Base-by-base conservation (phyloP, 768 basidiomycete genomes). In the Austroboletus eburneus region DNA sequence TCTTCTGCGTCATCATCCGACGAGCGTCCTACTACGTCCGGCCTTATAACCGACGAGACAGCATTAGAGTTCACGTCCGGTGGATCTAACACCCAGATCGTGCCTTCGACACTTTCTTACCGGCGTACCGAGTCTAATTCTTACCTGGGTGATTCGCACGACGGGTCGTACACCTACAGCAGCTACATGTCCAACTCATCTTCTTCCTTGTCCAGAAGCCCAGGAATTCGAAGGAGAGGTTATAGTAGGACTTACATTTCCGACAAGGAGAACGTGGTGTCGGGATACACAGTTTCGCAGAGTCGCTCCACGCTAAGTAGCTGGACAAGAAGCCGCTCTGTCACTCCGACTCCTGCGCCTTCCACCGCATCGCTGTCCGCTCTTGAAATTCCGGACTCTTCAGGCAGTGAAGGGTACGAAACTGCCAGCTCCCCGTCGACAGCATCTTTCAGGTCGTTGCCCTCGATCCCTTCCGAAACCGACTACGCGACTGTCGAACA, bases 381-480 rank as follows among this genome's bases (percentile, higher is more conserved):
- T 16, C 63, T 61, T 12, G 67, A 68, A 21, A 57, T 63, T 4
- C 64, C 50, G 1, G 64, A 58, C 6, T 57, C 55, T 23, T 73
- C 72, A 18, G 78, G 71, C 12, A 79, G 76, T 48, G 75, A 75
- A 8, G 77, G 76, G 2, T 85, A 80, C 51, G 66, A 74, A 24
- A 66, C 72, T 2, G 69, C 70, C 4, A 49, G 52, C 21, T 66
- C 75, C 4, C 72, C 76, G 1, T 76, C 77, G 8, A 69, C 65
- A 10, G 67, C 72, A 6, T 82, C 80, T 0, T 80, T 77, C 61
- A 70, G 69, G 46, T 82, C 80, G 5, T 63, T 82, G 45, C 80
- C 80, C 1, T 77, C 76, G 4, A 82, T 82, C 50, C 81, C 81
- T 12, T 81, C 78, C 1, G 72, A 75, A 42, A 74, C 71, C 0